Base-by-base conservation (phyloP, 2,329 filamentous ascomycete genomes). In the Aspergillus sp. region DNA sequence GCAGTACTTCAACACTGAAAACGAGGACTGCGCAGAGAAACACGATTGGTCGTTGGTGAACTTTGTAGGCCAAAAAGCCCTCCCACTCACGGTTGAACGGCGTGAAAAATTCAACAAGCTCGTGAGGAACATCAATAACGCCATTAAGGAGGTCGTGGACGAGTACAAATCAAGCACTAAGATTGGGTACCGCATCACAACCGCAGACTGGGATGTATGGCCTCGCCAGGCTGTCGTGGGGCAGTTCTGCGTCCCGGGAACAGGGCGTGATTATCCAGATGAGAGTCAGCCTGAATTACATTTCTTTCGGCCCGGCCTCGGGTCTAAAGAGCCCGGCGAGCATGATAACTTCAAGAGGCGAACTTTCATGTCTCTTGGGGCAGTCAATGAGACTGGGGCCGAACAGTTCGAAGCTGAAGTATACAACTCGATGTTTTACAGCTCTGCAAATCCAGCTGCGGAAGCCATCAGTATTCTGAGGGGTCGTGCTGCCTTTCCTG, bases 171-270 rank as follows among this genome's bases (percentile, higher is more conserved):
- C 45, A 2, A 22, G 42, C 7, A 12, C 17, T 13, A 11, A 20
- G 9, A 11, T 42, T 5, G 39, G 36, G 18, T 70, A 63, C 51
- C 53, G 26, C 11, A 50, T 64, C 18, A 57, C 53, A 4, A 47
- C 45, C 43, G 65, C 70, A 17, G 43, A 74, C 53, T 75, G 72
- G 72, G 62, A 67, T 45, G 17, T 44, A 6, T 73, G 69, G 69
- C 48, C 49, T 9, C 62, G 65, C 22, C 58, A 53, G 5, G 30
- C n/a, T 11, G 67, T 71, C 36, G 55, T 64, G 3, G 71, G 71
- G 17, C 68, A 73, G 55, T 66, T 73, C 59, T 75, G 72, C 59
- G 49, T 56, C 15, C 61, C 62, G 3, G 38, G 36, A 6, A 60
- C 61, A 0, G 50, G 41, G 5, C 61, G 59, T 6, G 18, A 42